Percentiles rank a stretch among this genome's conserved stretches.
phyloP scores from a whole-genome alignment of 768 basidiomycete genomes.

The Auriscalpium microsporum region DNA sequence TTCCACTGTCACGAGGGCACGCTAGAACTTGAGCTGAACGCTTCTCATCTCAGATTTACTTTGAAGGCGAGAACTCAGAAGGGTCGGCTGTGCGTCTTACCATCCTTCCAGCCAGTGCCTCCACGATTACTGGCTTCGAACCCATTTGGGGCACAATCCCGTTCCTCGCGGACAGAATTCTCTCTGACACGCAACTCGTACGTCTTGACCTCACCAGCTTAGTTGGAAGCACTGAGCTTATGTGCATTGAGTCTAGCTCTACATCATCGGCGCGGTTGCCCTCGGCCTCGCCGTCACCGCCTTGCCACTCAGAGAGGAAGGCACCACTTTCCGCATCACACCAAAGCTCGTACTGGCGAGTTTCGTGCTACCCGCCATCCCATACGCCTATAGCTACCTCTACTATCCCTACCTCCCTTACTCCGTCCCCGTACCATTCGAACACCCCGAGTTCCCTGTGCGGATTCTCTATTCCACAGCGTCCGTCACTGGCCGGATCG shows the following conservation, averaged over 20 bases:
- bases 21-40: no score
- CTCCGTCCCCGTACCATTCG: slow-evolving; percentile 42
- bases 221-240: no score
- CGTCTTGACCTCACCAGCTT: background rate
- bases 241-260: background rate
- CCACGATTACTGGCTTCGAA: slow-evolving; percentile 9
- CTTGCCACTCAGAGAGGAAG: background rate
- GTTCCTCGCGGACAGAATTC: background rate
- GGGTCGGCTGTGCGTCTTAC: slow-evolving; percentile 10
- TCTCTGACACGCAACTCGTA: slow-evolving; percentile 14
- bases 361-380: slow-evolving; percentile 26
- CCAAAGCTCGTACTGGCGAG: slow-evolving; percentile 13
- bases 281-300: background rate
- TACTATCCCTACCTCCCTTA: slow-evolving; percentile 46
- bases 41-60: slow-evolving; percentile 3
- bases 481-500: slow-evolving; percentile 73
- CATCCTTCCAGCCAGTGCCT: slow-evolving; percentile 12
- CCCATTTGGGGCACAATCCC: slow-evolving; percentile 6
- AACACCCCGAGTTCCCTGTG: slow-evolving; percentile 45
- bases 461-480: slow-evolving; percentile 58
- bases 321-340: background rate
- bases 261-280: background rate
- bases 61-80: background rate
- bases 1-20: background rate
- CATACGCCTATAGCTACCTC: slow-evolving; percentile 28